Evolutionary conservation across 768 basidiomycete genomes (phyloP).

Genomic region (Boletus subcaerulescens): DNA sequence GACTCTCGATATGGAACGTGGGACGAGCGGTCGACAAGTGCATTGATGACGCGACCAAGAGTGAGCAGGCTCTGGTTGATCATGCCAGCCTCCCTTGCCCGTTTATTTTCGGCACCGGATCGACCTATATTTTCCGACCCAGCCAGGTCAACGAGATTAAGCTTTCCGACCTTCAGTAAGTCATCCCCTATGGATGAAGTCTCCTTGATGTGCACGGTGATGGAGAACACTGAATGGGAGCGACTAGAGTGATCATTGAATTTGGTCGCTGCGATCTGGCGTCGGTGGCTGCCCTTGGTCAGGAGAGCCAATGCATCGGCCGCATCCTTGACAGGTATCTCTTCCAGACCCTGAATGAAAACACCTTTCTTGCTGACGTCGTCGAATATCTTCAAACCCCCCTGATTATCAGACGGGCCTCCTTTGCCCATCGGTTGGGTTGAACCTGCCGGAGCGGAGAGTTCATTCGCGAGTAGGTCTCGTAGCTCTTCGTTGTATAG

Average conservation of each 20-base stretch:
- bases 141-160: constrained; percentile 96
- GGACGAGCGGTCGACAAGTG: constrained; percentile 84
- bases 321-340: constrained; percentile 78
- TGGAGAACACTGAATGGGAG: constrained; percentile 96
- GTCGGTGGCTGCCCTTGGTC: constrained; percentile 82
- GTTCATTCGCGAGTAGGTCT: constrained; percentile 83
- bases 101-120: constrained; percentile 91
- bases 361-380: constrained; percentile 86
- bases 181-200: constrained; percentile 77
- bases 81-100: constrained; percentile 97
- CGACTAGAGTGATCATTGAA: constrained; percentile 98
- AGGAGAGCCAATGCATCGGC: constrained; percentile 81
- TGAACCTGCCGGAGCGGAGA: constrained; percentile 61
- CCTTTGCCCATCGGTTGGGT: constrained; percentile 77
- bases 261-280: constrained; percentile 94
- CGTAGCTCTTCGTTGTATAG: constrained; percentile 98
- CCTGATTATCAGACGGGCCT: constrained; percentile 47
- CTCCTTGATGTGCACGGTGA: constrained; percentile 92
- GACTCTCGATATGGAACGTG: constrained; percentile 98
- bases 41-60: constrained; percentile 95
- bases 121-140: constrained; percentile 97
- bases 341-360: constrained; percentile 93
- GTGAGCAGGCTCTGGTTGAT: constrained; percentile 97
- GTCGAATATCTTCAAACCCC: constrained; percentile 87
- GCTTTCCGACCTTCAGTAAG: constrained; percentile 87